Evolutionary conservation across 2,329 filamentous ascomycete genomes (phyloP), one percentile per base, ranked within the genome.

Genomic region (Hypoxylon sp.): DNA sequence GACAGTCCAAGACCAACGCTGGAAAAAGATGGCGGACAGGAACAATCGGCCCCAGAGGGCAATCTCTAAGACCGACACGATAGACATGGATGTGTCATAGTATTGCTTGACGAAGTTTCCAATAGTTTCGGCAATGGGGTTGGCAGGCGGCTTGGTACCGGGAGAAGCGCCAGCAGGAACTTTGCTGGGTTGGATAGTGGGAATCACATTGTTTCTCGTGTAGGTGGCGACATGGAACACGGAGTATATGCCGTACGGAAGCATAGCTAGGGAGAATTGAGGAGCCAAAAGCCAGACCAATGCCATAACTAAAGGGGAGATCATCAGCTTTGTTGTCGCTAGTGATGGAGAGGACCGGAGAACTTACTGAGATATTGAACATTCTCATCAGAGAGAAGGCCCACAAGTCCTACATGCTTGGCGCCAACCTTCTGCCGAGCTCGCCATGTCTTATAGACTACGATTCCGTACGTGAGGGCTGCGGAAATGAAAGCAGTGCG

Each of bases 221-320:
- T 99, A 99, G 72, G 96, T 98, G 69, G 94, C 93, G 74, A 98
- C 94, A 84, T 99, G 96, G 90, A 99, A 99, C 82, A 98, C 83
- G 65, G 95, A 98, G 88, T 98, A 99, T 82, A 99, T 93, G 75
- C 90, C 91, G 84, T 97, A 99, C 29, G 96, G 96, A 62, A 98
- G 89, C 77, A 99, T 88, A 62, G 96, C 96, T 75, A 98, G 87
- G 39, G 94, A 91, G 77, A 97, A 92, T 84, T 98, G 94, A 75
- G 93, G 92, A 68, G 91, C 90, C 82, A 95, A 91, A 76, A 99
- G 92, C 96, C 96, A 99, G 76, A 98, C 89, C 70, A 98, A 87
- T 63, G 94, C 94, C 92, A 98, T 94, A 76, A 89, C 94, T 77
- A 62, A 62, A 64, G 33, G 69, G 58, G 31, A 48, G 48, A 24